Evolutionary conservation across 1,284 basidiomycete genomes (phyloP).

Genomic region (Microbotryum scabiosae): DNA sequence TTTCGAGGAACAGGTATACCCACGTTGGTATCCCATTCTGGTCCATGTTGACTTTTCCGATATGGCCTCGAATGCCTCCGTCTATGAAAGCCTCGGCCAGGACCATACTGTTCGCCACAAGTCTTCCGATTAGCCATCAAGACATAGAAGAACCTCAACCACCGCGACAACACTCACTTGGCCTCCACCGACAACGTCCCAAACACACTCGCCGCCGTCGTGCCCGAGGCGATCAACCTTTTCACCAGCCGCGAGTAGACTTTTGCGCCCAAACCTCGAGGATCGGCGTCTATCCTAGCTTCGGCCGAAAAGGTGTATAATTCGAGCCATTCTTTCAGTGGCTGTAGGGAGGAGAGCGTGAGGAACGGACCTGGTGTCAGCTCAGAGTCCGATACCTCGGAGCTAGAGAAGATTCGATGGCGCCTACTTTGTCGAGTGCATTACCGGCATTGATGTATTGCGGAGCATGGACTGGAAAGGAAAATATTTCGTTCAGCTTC

Average conservation of each 20-base stretch:
- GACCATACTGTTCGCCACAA: slow-evolving; percentile 49
- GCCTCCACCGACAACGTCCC: slow-evolving; percentile 69
- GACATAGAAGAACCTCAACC: background rate
- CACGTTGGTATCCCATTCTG: slow-evolving; percentile 4
- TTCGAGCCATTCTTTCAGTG: slow-evolving; percentile 63
- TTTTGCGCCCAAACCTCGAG: slow-evolving; percentile 48
- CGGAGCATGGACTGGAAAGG: slow-evolving; percentile 65
- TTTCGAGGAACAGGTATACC: slow-evolving; percentile 43
- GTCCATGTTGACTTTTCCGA: slow-evolving; percentile 56
- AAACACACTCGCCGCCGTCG: slow-evolving; percentile 64
- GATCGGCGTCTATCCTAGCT: slow-evolving; percentile 58
- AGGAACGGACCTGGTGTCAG: too few relatives aligned
- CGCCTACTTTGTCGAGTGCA: slow-evolving; percentile 54
- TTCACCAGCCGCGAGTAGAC: slow-evolving; percentile 60
- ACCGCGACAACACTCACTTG: slow-evolving; percentile 50
- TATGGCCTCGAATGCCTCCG: slow-evolving; percentile 63
- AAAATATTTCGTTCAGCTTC: background rate
- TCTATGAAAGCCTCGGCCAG: slow-evolving; percentile 61
- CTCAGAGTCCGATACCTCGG: too few relatives aligned
- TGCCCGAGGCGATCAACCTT: slow-evolving; percentile 60
- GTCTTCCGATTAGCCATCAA: background rate
- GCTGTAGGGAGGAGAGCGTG: slow-evolving; percentile 42
- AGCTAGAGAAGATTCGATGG: too few relatives aligned
- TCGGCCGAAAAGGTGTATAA: slow-evolving; percentile 56
- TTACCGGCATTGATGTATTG: slow-evolving; percentile 79